These are phyloP conservation scores for Nakataea oryzae DNA, from an alignment of 2,329 filamentous ascomycete species.

Conservation along the genomic window DNA sequence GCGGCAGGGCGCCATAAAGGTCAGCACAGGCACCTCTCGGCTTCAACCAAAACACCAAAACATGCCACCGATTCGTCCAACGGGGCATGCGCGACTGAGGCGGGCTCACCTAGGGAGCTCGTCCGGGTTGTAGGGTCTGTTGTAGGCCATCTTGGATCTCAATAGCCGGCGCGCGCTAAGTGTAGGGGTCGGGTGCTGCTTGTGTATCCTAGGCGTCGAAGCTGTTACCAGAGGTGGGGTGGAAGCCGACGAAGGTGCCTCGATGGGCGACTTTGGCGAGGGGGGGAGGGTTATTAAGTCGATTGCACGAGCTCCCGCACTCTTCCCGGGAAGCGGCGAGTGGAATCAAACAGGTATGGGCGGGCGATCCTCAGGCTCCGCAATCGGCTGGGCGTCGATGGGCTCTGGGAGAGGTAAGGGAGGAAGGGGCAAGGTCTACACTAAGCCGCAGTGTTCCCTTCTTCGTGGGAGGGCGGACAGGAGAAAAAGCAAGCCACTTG, in stretches of 20 bases:
- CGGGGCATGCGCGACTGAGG: background rate
- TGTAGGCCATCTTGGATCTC: slow-evolving; percentile 71
- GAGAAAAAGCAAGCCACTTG: background rate
- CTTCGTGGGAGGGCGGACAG: background rate
- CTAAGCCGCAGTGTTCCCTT: background rate
- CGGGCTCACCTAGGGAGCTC: slow-evolving; percentile 72
- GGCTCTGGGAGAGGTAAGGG: background rate
- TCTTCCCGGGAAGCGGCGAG: too few relatives aligned
- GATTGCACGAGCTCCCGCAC: too few relatives aligned
- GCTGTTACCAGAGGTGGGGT: background rate
- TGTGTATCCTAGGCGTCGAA: background rate
- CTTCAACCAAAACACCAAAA: too few relatives aligned
- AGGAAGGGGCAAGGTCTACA: background rate
- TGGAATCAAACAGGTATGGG: background rate
- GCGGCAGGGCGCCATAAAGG: background rate
- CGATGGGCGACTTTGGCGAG: background rate
- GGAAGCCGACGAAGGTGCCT: background rate
- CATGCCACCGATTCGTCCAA: background rate
- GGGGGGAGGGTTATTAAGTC: background rate
- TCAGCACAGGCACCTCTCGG: background rate
- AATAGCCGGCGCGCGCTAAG: background rate
- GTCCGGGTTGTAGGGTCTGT: slow-evolving; percentile 86
- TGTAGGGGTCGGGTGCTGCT: background rate
- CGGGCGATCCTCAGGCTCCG: background rate
- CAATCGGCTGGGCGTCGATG: background rate